Evolutionary conservation across 805 yeast species (phyloP).

Genomic region (Clavispora carvajalis): DNA sequence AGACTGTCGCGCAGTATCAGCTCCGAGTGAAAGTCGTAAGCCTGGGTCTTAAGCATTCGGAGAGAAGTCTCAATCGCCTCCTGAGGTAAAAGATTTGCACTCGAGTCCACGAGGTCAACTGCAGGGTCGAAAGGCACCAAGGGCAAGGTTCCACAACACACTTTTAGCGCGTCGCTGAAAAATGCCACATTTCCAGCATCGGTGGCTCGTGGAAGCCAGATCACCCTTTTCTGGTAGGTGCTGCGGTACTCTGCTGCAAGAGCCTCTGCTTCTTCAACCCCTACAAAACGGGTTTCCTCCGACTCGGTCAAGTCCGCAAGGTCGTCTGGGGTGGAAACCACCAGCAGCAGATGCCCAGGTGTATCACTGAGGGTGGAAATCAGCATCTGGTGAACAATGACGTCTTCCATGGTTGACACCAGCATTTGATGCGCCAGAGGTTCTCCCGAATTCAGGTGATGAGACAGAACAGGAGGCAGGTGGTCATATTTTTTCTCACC

Average conservation of each 20-base stretch:
- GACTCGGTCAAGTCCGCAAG: conserved; percentile 11
- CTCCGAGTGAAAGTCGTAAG: conserved; percentile 4
- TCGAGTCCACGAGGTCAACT: conserved; percentile 14
- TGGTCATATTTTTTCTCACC: conserved; percentile 3
- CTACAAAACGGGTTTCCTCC: conserved; percentile 16
- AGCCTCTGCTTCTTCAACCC: conserved; percentile 26
- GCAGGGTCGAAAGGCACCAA: conserved; percentile 23
- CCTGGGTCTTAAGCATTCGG: conserved; percentile 7
- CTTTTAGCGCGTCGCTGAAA: conserved; percentile 55
- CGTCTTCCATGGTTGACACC: neutral
- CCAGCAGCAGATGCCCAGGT: conserved; percentile 1
- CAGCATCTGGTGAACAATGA: neutral
- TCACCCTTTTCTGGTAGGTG: conserved; percentile 16
- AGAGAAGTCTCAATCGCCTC: conserved; percentile 19
- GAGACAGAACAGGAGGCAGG: neutral
- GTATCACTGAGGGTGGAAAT: neutral
- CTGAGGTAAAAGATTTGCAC: conserved; percentile 23
- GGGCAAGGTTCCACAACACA: conserved; percentile 58
- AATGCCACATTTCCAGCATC: conserved; percentile 51
- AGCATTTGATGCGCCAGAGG: neutral
- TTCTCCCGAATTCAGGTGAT: neutral
- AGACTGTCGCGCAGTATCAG: conserved; percentile 1
- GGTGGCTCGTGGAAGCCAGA: conserved; percentile 62
- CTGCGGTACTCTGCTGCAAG: conserved; percentile 20
- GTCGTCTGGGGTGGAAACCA: conserved; percentile 1